Conservation (phyloP, 1,284 basidiomycete species). For the Ganoderma lingzhi region DNA sequence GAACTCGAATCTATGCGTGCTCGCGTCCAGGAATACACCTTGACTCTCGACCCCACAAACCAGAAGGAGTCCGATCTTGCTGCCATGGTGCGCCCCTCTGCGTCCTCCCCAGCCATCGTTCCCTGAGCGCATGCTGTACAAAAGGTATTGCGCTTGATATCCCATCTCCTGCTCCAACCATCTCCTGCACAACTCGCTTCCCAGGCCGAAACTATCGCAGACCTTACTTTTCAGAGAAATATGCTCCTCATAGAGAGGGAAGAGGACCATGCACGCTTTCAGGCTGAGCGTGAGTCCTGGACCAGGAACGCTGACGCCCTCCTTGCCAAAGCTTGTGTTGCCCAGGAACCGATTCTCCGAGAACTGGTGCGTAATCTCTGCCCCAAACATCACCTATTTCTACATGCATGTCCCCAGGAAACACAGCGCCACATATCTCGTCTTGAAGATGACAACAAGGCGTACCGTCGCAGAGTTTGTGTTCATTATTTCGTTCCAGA, state of each 20-base stretch:
- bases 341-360: constrained; percentile 41
- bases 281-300: constrained; percentile 67
- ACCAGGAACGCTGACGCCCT: constrained; percentile 69
- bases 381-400: not conserved
- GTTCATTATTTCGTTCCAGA: constrained; percentile 7
- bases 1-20: constrained; percentile 45
- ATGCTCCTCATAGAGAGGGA: constrained; percentile 57
- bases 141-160: constrained; percentile 61
- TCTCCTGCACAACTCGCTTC: constrained; percentile 57
- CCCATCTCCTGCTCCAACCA: constrained; percentile 42
- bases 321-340: constrained; percentile 54
- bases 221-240: constrained; percentile 64
- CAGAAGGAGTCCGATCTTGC: constrained; percentile 59
- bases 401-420: constrained; percentile 48
- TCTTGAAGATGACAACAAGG: constrained; percentile 62
- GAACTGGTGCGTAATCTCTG: constrained; percentile 43
- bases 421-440: constrained; percentile 54
- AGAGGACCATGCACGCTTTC: constrained; percentile 63
- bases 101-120: constrained; percentile 8
- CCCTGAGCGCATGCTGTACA: constrained; percentile 7
- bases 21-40: constrained; percentile 35
- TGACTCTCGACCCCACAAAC: constrained; percentile 23
- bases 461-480: constrained; percentile 62
- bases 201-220: constrained; percentile 68
- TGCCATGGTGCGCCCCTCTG: constrained; percentile 58